phyloP scores from a whole-genome alignment of 106 monocot species.

The Platanthera zijinensis region DNA sequence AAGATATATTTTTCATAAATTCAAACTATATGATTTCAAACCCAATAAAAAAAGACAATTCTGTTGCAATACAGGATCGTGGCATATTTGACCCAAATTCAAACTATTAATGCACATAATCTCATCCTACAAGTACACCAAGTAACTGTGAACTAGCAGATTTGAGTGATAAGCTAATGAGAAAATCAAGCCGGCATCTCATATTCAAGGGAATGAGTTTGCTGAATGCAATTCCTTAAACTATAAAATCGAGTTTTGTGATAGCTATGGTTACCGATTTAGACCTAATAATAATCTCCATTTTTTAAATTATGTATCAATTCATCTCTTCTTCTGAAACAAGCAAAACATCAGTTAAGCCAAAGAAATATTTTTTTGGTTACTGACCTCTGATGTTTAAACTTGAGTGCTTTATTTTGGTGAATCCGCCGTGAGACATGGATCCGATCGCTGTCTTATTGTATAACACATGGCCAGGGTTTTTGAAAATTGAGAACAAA shows the following conservation, averaged over 20 bases:
- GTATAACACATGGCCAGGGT: too few relatives aligned
- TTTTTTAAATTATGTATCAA: background rate
- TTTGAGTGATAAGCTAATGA: background rate
- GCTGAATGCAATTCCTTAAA: background rate
- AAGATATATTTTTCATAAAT: too few relatives aligned
- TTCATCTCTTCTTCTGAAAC: background rate
- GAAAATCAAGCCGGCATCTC: background rate
- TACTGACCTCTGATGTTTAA: background rate
- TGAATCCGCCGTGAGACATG: background rate
- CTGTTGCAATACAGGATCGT: too few relatives aligned
- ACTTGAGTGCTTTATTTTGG: background rate
- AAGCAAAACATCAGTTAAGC: background rate
- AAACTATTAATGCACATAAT: too few relatives aligned
- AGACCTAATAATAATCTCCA: background rate
- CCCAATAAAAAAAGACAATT: too few relatives aligned
- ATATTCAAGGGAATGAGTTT: background rate
- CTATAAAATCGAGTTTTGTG: background rate
- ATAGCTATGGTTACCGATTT: background rate
- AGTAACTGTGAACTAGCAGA: background rate
- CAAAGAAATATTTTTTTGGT: background rate
- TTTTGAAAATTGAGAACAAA: too few relatives aligned
- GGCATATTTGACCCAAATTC: too few relatives aligned
- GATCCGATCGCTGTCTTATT: conserved; percentile 33
- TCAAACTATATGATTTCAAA: too few relatives aligned
- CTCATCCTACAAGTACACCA: background rate